Evolutionary conservation across 371 early-diverging fungal genomes (phyloP).

Genomic region (Rhizopus delemar): DNA sequence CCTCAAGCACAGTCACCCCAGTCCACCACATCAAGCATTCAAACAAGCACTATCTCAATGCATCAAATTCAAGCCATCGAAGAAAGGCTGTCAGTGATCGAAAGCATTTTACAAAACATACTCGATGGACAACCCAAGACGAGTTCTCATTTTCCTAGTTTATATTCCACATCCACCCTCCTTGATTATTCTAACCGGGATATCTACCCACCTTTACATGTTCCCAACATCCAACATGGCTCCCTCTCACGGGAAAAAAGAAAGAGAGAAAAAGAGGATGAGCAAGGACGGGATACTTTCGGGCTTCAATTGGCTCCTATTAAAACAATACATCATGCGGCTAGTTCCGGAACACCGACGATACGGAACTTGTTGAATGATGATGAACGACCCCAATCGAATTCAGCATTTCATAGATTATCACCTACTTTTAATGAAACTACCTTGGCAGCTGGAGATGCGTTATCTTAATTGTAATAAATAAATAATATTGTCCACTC

Average conservation of each 20-base stretch:
- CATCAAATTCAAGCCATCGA: constrained; percentile 27
- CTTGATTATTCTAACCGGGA: constrained; percentile 12
- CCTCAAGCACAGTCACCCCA: background rate
- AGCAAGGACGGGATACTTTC: background rate
- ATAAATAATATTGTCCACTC: too few species aligned
- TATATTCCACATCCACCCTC: background rate
- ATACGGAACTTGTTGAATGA: constrained; percentile 18
- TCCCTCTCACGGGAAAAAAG: constrained; percentile 20
- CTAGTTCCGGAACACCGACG: constrained; percentile 15
- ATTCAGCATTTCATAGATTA: constrained; percentile 15
- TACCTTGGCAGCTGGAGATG: background rate
- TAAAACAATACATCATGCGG: constrained; percentile 6
- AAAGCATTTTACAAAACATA: constrained; percentile 25
- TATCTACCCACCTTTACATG: constrained; percentile 21
- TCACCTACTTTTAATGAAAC: constrained; percentile 4
- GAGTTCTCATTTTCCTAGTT: background rate
- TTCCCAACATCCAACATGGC: constrained; percentile 21
- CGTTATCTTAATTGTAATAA: too few species aligned
- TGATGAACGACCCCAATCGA: background rate
- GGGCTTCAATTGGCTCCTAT: constrained; percentile 20
- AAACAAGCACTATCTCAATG: background rate
- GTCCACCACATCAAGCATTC: background rate
- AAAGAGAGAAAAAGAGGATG: constrained; percentile 16
- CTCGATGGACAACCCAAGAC: constrained; percentile 15
- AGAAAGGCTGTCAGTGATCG: constrained; percentile 25